Evolutionary conservation across 1,284 basidiomycete genomes (phyloP).

Genomic region (Puccinia sorghi): DNA sequence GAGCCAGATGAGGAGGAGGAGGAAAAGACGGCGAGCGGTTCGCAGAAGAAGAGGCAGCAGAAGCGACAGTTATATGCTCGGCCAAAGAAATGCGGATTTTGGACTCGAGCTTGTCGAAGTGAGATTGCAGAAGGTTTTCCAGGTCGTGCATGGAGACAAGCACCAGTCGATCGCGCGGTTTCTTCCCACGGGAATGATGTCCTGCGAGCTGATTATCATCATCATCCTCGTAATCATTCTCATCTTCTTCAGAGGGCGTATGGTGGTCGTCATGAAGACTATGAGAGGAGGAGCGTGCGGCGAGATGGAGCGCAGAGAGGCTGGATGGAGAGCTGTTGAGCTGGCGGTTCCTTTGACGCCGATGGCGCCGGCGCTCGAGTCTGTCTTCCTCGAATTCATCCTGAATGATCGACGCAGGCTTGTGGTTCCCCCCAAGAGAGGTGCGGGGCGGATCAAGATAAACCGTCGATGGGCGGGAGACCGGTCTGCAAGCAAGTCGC

Average conservation of each 20-base stretch:
- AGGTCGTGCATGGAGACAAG: neutral
- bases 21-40: too few relatives aligned
- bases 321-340: neutral
- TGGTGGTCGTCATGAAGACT: neutral
- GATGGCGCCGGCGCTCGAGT: neutral
- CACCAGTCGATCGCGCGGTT: neutral
- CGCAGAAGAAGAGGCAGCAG: neutral
- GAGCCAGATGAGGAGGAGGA: neutral
- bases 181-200: too few relatives aligned
- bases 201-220: neutral
- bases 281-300: neutral
- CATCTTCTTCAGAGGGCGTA: neutral
- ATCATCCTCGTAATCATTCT: neutral
- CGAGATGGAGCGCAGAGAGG: neutral
- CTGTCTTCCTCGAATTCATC: conserved; percentile 33
- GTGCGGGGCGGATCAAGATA: conserved; percentile 1
- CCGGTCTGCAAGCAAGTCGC: neutral
- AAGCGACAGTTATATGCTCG: neutral
- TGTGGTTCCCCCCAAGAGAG: conserved; percentile 18
- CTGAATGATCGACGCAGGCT: conserved; percentile 46
- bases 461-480: neutral
- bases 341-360: neutral
- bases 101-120: neutral
- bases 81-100: neutral
- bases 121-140: neutral